A percentile compares a stretch with the other conserved stretches of the same genome.
Conservation (phyloP, 169 alveolate genomes). For the Plasmodium knowlesi region DNA sequence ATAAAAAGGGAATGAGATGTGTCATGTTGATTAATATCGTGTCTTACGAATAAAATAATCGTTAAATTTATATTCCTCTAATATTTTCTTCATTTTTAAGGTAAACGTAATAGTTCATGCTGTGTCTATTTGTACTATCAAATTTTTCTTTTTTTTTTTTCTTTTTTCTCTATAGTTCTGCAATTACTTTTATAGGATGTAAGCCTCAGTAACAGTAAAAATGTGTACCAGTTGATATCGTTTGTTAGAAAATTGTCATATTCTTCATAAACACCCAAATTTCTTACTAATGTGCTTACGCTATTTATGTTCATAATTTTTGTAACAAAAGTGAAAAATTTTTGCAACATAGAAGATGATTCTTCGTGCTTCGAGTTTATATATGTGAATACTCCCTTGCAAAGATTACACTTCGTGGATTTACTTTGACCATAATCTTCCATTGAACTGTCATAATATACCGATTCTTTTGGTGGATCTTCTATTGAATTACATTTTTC, state of each 20-base stretch:
- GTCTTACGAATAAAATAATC: neutral
- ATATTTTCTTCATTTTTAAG: neutral
- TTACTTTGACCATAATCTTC: neutral
- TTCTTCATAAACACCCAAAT: slow-evolving; percentile 21
- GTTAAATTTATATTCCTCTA: neutral
- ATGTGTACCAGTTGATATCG: slow-evolving; percentile 57
- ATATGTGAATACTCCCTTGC: slow-evolving; percentile 42
- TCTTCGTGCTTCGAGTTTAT: slow-evolving; percentile 16
- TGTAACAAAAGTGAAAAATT: slow-evolving; percentile 16
- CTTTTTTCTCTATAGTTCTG: neutral
- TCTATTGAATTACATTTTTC: neutral
- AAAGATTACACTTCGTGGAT: slow-evolving; percentile 15
- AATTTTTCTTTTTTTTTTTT: neutral
- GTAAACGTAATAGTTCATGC: neutral
- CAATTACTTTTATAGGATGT: slow-evolving; percentile 23
- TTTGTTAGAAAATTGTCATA: slow-evolving; percentile 32
- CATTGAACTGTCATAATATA: neutral
- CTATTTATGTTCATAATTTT: neutral
- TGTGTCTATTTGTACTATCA: neutral
- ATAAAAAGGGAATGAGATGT: neutral
- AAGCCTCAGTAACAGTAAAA: slow-evolving; percentile 23
- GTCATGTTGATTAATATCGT: neutral
- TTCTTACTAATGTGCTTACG: slow-evolving; percentile 13
- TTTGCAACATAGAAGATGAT: slow-evolving; percentile 26
- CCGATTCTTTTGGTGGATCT: neutral